Evolutionary conservation across 306 rosid species (phyloP), one percentile per base, ranked within the genome.

Genomic region (Notholithocarpus densiflorus): DNA sequence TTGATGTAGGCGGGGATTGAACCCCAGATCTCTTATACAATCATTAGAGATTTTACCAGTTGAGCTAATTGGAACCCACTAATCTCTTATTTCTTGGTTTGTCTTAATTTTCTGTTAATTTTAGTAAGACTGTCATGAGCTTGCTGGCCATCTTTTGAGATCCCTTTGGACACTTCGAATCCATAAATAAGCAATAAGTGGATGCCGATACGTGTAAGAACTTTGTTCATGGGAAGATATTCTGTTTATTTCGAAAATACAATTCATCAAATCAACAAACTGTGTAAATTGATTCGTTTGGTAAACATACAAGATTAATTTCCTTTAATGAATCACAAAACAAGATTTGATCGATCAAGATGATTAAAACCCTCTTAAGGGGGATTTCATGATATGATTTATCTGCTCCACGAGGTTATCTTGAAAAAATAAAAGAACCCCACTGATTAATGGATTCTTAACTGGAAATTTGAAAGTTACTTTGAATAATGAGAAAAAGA

Each of bases 391-490:
- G 19, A 72, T 57, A 19, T 59, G 76, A 26, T 71, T 71, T 55
- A 17, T 21, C 34, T 79, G 9, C 24, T 45, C 64, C 54, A 60
- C 24, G 29, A 78, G 32, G 61, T 57, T 79, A 37, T 79, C 72
- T 71, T 77, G 77, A 61, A 72, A 65, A 61, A 51, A 60, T 27
- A 23, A 17, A 57, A 79, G 77, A 73, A 34, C 73, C 78, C 77
- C 78, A 61, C 77, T 79, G 72, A 27, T 56, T 71, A 57, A 60
- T 78, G 71, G 81, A 40, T 55, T 78, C 75, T 70, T 56, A 56
- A 70, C n/a, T 74, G 56, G 21, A 5, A 53, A n/a, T 59, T 71
- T 79, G 77, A 69, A 34, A 31, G 37, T 66, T 31, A 31, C 68
- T 55, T 77, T 20, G 23, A 74, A 56, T 45, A 61, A 61, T 61